Evolutionary conservation across 805 yeast species (phyloP), one percentile per base, ranked within the genome.

Genomic region (Candida rishiriensis): DNA sequence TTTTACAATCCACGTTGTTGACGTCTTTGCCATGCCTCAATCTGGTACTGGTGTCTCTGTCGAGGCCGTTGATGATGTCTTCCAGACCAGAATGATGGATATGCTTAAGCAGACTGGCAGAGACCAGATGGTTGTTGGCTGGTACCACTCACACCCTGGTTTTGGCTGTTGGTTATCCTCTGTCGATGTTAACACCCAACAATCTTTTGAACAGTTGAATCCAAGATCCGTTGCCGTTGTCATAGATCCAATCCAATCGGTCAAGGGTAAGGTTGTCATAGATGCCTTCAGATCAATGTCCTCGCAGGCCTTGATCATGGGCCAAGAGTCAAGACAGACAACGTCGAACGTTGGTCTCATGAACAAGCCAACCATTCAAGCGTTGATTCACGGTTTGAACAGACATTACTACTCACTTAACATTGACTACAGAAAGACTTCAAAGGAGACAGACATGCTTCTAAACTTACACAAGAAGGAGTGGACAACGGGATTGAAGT

Each of bases 121-220:
- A 66, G 97, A 90, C 68, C 95, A 93, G 65, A 89, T 88, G 88
- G 99, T 93, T 42, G 99, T 93, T 40, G 99, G 99, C 30, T 93
- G 99, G 99, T 93, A 93, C 71, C 99, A 93, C 64, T 90, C 98
- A 12, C 99, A 93, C 69, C 99, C 99, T 4, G 99, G 99, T 14
- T 93, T 91, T 64, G 99, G 99, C n/a, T 93, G 99, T 72, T 93
- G 99, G 99, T 75, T 93, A 55, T 90, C 98, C 11, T 82, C 90
- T 28, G 98, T 93, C 28, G 99, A 93, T 76, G 95, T 93, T 48
- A 88, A 89, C 66, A 93, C 99, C 3, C 99, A 93, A 63, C 97
- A 91, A 64, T 88, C 97, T 31, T 93, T 93, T 61, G 99, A 93
- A 64, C 97, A 89, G 66, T 80, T 93, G 66, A 91, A 91, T 65